phyloP scores from a whole-genome alignment of 75 land plant species.

The Pinus tabuliformis region DNA sequence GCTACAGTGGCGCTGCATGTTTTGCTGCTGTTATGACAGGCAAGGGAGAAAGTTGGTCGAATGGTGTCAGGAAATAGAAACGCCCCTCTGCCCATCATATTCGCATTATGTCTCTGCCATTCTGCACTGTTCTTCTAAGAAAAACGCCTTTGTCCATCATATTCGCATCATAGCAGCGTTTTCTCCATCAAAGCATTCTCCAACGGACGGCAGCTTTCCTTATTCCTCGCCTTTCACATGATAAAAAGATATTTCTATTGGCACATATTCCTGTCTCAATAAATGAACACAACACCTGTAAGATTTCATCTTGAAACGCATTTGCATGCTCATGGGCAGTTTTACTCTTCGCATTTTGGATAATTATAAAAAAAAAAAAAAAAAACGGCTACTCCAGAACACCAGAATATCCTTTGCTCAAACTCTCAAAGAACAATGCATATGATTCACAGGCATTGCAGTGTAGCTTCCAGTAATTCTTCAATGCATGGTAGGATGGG shows the following conservation, averaged over 20 bases:
- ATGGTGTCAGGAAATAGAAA: too few relatives aligned
- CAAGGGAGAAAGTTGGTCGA: too few relatives aligned
- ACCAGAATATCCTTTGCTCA: neutral
- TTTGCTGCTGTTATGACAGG: too few relatives aligned
- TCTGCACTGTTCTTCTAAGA: too few relatives aligned
- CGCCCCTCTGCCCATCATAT: too few relatives aligned
- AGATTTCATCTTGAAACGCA: constrained; percentile 6
- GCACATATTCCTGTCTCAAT: constrained; percentile 3
- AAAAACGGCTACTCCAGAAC: neutral
- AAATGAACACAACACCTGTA: neutral
- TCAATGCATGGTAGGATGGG: constrained; percentile 51
- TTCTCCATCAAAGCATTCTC: too few relatives aligned
- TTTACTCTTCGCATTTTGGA: neutral
- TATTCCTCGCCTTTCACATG: neutral
- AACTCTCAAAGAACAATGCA: neutral
- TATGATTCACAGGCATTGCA: neutral
- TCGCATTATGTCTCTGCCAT: too few relatives aligned
- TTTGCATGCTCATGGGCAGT: neutral
- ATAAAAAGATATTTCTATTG: neutral
- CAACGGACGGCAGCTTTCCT: too few relatives aligned
- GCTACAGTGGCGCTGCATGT: too few relatives aligned
- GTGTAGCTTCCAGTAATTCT: neutral
- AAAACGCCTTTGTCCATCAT: too few relatives aligned
- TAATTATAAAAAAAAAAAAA: too few relatives aligned
- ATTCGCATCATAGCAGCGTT: too few relatives aligned